Base-by-base conservation (phyloP, 345 rosid genomes). In the Barbarea vulgaris region DNA sequence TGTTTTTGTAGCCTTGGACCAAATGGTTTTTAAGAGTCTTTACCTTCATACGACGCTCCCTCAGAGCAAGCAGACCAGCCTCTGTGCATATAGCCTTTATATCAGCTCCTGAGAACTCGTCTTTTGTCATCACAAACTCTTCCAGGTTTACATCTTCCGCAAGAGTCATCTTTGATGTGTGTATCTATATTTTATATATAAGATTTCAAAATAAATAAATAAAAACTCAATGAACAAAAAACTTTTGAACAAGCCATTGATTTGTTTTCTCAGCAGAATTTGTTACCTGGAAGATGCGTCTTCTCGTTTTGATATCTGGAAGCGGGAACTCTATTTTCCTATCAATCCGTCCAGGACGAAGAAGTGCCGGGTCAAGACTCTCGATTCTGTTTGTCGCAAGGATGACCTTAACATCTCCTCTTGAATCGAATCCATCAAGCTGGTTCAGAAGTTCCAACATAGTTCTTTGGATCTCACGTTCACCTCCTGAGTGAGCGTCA, bases 31-130 rank as follows among this genome's bases (percentile, higher is more conserved):
- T n/a, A n/a, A 50, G 60, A 50, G 21, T 42, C 9, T 72, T 79
- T 78, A 91, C 97, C 96, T 93, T 93, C 99, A 93, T 93, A 22
- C 97, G 96, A 7, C 98, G 89, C 86, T 93, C 99, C 64, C 98
- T 79, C 42, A 96, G 79, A 54, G 99, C 97, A 76, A 96, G 98
- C 69, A 96, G 81, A 67, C 99, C 97, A 56, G 98, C 97, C 80
- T 96, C 99, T 0, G 99, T 93, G 78, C 99, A 96, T 63, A 93
- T 96, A 22, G 97, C 98, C 75, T 96, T 96, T 65, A 96, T 93
- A 70, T 96, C 98, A 51, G 98, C 99, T 69, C 98, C 99, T 25
- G 99, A 93, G 70, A 96, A 93, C 78, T 93, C 97, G 58, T 96
- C 99, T 73, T 93, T 95, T 1, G 99, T 95, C 97, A 93, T 93